Base-by-base conservation (phyloP, 495 filamentous ascomycete genomes). In the Aspergillus cavernicola region DNA sequence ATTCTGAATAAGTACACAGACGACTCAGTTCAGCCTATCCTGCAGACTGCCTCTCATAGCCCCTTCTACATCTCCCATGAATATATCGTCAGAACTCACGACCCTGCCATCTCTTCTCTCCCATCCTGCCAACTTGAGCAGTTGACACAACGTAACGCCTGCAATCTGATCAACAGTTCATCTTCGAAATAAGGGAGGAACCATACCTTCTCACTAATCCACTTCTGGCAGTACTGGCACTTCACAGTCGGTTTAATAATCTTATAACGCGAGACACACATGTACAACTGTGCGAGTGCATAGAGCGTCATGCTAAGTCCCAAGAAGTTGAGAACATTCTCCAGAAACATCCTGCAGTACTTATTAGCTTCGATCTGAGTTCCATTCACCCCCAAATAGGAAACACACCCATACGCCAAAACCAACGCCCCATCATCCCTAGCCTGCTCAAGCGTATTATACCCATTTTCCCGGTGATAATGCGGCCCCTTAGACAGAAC, bases 141-240 rank as follows among this genome's bases (percentile, higher is more conserved):
- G 15, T 43, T 43, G n/a, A 29, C 23, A 18, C 41, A 43, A 1
- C 41, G 41, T 4, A 43, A 11, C 12, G 41, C 41, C 41, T 42
- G 10, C 8, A 2, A 42, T 9, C 10, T 24, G 11, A 26, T 9
- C 22, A 15, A 1, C 22, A n/a, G 5, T 20, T 6, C 39, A 26
- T 12, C 1, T 8, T 33, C 31, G 2, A 33, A 29, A 43, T 3
- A 18, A 26, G 1, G 1, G 12, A 16, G 4, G n/a, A 24, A 16
- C 62, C 73, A 40, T 52, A 87, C 85, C 81, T 84, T 82, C 26
- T 78, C 77, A 58, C 78, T 83, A 32, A 90, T 82, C 36, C 68
- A 69, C 63, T 88, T 86, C 58, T 77, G 76, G 65, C 87, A 91
- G 59, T 88, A 90, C 58, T 75, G 78, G 70, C 87, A 91, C 66